Percentiles rank a stretch among this genome's conserved stretches.
Conservation (phyloP, 177 flowering plant genomes). For the Vitis hybrid region DNA sequence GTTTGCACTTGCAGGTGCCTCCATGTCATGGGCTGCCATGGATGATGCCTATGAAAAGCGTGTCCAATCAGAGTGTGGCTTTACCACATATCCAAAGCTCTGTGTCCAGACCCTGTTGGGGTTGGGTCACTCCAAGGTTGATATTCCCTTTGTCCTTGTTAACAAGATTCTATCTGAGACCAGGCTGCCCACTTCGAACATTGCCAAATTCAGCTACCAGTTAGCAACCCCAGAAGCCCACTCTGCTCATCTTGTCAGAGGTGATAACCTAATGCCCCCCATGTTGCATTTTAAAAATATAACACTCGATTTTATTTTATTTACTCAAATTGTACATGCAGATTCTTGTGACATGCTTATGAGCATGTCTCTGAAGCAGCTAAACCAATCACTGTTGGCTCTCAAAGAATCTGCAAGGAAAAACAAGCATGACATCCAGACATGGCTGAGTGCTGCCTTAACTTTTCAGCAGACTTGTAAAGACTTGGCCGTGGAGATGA, state of each 20-base stretch:
- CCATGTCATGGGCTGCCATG: conserved; percentile 5
- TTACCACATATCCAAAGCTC: conserved; percentile 37
- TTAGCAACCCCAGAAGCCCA: conserved; percentile 5
- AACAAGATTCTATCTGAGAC: conserved; percentile 37
- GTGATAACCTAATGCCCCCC: background rate
- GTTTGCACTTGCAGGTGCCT: background rate
- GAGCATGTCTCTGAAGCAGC: conserved; percentile 43
- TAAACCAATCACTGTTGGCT: conserved; percentile 45
- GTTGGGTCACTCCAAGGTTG: conserved; percentile 9
- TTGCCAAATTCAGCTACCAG: conserved; percentile 13
- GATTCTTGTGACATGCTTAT: conserved; percentile 39
- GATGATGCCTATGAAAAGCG: conserved; percentile 3
- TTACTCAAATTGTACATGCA: conserved; percentile 7
- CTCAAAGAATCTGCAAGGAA: conserved; percentile 28
- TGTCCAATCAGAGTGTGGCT: conserved; percentile 27
- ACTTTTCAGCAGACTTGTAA: conserved; percentile 59
- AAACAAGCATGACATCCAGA: conserved; percentile 50
- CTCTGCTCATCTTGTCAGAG: conserved; percentile 8
- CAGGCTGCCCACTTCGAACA: conserved; percentile 13
- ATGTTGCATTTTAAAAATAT: no score
- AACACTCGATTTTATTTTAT: background rate
- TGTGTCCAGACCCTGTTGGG: conserved; percentile 31
- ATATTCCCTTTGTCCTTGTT: conserved; percentile 29
- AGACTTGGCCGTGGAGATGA: conserved; percentile 27
- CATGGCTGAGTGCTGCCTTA: conserved; percentile 71